Percentiles rank a stretch among this genome's conserved stretches.
Conservation (phyloP, 2,329 filamentous ascomycete genomes). For the Conoideocrella luteorostrata region DNA sequence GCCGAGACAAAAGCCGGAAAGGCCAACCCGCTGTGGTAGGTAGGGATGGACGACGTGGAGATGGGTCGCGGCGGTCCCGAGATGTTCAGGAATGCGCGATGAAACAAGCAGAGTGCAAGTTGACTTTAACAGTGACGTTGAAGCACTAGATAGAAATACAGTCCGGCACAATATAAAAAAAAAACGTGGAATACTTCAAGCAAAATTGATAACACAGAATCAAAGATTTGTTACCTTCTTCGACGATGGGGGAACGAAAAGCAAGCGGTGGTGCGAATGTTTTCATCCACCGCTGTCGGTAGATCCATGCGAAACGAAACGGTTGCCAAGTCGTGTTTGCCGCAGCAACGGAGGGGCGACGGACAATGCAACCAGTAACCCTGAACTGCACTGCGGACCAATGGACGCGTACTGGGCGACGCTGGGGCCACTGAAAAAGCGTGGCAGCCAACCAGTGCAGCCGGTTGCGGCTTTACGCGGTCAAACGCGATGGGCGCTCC, state of each 20-base stretch:
- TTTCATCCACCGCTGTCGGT: not conserved
- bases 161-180: not conserved
- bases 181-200: not conserved
- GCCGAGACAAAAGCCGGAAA: not conserved
- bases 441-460: not conserved
- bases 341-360: constrained; percentile 16
- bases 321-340: constrained; percentile 13
- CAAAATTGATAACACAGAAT: not conserved
- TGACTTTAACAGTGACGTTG: not conserved
- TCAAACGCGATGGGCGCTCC: constrained; percentile 17
- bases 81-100: constrained; percentile 4
- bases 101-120: not conserved
- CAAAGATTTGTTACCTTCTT: not conserved
- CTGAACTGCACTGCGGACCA: not conserved
- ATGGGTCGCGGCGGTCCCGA: not conserved
- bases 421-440: not conserved
- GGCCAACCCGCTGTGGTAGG: not conserved
- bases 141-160: not conserved
- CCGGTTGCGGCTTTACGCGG: constrained; percentile 30
- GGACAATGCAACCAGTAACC: not conserved
- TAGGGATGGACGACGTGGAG: not conserved
- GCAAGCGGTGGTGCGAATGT: not conserved
- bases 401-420: constrained; percentile 1
- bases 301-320: not conserved
- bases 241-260: not conserved